Percentiles rank a stretch among this genome's conserved stretches.
Evolutionary conservation across 768 basidiomycete genomes (phyloP).

Genomic region (Russula lepida): DNA sequence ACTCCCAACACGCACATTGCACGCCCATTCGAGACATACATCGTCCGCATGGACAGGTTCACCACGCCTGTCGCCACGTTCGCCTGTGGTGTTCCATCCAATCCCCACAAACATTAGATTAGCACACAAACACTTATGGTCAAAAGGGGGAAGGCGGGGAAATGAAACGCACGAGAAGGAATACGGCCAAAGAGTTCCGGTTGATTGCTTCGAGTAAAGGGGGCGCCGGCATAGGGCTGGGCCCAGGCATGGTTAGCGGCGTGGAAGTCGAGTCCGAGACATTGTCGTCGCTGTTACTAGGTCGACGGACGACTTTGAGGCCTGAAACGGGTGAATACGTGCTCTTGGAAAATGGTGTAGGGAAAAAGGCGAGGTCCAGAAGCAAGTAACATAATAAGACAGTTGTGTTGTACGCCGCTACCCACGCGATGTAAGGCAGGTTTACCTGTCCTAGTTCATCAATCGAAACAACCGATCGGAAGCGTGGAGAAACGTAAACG

Average conservation of each 20-base stretch:
- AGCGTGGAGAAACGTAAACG: conserved; percentile 24
- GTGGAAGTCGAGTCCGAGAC: neutral
- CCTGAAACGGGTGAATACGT: conserved; percentile 31
- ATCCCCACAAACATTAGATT: neutral
- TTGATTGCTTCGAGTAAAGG: conserved; percentile 75
- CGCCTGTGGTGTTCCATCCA: conserved; percentile 43
- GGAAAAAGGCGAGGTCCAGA: conserved; percentile 65
- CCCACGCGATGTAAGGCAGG: conserved; percentile 82
- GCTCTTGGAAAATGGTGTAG: conserved; percentile 31
- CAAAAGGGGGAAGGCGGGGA: neutral
- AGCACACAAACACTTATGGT: neutral
- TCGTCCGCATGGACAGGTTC: conserved; percentile 72
- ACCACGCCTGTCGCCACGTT: conserved; percentile 81
- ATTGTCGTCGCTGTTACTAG: neutral
- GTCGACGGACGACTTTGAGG: conserved; percentile 26
- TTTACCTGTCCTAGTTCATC: conserved; percentile 54
- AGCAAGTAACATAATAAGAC: conserved; percentile 77
- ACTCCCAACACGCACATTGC: conserved; percentile 54
- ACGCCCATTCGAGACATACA: conserved; percentile 53
- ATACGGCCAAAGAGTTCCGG: conserved; percentile 66
- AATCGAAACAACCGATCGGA: neutral
- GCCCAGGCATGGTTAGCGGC: conserved; percentile 22
- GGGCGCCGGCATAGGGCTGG: conserved; percentile 31
- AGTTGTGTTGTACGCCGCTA: conserved; percentile 78
- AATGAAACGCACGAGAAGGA: conserved; percentile 59